phyloP scores from a whole-genome alignment of 495 filamentous ascomycete species.

The Penicillium pulvis region DNA sequence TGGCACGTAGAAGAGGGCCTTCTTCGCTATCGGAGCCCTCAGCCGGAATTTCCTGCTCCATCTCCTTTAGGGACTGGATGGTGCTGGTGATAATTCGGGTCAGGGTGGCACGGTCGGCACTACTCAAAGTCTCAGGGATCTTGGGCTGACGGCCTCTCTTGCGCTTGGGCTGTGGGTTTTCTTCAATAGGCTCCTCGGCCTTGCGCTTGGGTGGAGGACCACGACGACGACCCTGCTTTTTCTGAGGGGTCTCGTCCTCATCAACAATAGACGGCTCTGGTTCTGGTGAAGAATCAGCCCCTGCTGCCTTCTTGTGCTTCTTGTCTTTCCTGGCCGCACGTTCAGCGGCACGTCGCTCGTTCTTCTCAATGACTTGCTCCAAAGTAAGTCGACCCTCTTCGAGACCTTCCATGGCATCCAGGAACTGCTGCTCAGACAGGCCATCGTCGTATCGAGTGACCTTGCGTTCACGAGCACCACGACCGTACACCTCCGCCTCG shows the following conservation, averaged over 20 bases:
- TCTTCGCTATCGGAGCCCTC: constrained; percentile 63
- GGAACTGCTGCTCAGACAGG: constrained; percentile 97
- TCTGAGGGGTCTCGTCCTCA: constrained; percentile 70
- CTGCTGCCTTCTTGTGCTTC: constrained; percentile 42
- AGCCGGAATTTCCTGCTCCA: constrained; percentile 64
- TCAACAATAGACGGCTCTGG: constrained; percentile 60
- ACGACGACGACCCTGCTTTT: constrained; percentile 69
- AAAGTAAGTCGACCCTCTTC: constrained; percentile 70
- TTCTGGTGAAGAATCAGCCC: constrained; percentile 71
- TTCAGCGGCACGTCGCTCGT: constrained; percentile 78
- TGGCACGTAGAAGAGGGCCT: constrained; percentile 62
- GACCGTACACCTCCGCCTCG: constrained; percentile 73
- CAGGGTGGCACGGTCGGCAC: constrained; percentile 55
- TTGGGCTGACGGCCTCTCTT: constrained; percentile 80
- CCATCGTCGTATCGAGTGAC: constrained; percentile 95
- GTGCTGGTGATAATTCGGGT: constrained; percentile 74
- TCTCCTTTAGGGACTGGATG: constrained; percentile 75
- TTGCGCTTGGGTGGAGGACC: constrained; percentile 83
- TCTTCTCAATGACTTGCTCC: constrained; percentile 89
- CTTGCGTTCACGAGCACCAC: constrained; percentile 91
- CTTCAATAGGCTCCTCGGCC: constrained; percentile 75
- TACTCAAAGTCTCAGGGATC: constrained; percentile 52
- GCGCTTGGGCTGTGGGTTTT: constrained; percentile 75
- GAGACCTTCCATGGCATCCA: constrained; percentile 88
- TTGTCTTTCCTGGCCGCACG: constrained; percentile 75